Evolutionary conservation across 371 early-diverging fungal species (phyloP).

Genomic region (Batkoa obscura): DNA sequence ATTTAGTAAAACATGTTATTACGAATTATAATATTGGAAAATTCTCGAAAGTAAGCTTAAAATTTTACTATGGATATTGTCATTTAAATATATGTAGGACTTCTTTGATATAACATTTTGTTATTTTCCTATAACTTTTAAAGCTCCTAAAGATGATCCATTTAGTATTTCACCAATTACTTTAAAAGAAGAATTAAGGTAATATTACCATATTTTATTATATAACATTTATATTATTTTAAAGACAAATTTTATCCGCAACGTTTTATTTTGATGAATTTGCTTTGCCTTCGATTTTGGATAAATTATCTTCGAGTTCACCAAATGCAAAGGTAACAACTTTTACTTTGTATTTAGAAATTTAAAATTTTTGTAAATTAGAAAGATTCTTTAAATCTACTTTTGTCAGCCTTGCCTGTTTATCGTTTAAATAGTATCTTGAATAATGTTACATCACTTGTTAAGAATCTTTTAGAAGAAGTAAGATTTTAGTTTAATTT

Average conservation of each 20-base stretch:
- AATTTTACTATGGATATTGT: not conserved
- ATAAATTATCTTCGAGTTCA: conserved; percentile 72
- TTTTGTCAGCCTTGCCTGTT: too few species aligned
- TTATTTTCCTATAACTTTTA: conserved; percentile 97
- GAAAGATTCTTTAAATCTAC: too few species aligned
- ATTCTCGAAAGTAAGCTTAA: conserved; percentile 41
- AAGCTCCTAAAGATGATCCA: conserved; percentile 82
- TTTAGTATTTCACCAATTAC: conserved; percentile 82
- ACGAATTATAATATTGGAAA: conserved; percentile 48
- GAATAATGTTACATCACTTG: too few species aligned
- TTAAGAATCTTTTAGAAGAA: too few species aligned
- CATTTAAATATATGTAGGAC: conserved; percentile 23
- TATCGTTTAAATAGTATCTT: too few species aligned
- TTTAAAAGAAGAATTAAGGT: conserved; percentile 53
- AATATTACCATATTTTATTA: conserved; percentile 3
- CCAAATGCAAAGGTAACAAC: conserved; percentile 61
- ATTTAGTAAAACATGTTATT: conserved; percentile 39
- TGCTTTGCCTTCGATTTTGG: conserved; percentile 69
- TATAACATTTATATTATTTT: not conserved
- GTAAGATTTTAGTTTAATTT: too few species aligned
- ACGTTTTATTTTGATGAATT: conserved; percentile 53
- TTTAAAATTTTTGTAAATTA: too few species aligned
- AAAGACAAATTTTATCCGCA: conserved; percentile 40
- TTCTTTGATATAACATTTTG: conserved; percentile 89
- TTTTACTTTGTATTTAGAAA: too few species aligned